These are phyloP conservation scores for Wickerhamiella alocasiicola DNA, from an alignment of 805 yeast genomes.

Conservation along the genomic window DNA sequence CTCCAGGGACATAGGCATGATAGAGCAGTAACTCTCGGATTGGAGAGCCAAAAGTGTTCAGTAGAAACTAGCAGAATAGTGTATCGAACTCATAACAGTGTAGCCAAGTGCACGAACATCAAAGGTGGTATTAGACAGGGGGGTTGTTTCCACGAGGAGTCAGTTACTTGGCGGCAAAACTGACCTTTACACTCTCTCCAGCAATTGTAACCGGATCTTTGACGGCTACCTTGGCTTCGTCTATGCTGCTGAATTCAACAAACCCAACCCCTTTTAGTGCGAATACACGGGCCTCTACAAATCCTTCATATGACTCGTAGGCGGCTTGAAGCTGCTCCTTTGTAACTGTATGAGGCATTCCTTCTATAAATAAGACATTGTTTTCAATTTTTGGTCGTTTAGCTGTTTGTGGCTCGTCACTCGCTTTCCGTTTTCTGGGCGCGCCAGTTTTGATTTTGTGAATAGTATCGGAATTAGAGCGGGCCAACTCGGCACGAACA, in stretches of 20 bases:
- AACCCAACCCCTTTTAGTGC: conserved; percentile 60
- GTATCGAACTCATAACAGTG: too few relatives aligned
- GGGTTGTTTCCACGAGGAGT: too few relatives aligned
- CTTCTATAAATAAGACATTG: conserved; percentile 53
- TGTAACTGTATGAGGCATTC: conserved; percentile 37
- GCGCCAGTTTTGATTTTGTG: neutral
- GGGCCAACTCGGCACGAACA: conserved; percentile 30
- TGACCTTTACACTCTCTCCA: conserved; percentile 11
- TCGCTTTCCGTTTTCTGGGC: neutral
- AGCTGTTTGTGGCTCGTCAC: conserved; percentile 8
- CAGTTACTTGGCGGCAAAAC: conserved; percentile 18
- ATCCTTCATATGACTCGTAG: conserved; percentile 47
- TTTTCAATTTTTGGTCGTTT: conserved; percentile 24
- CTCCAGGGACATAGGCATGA: too few relatives aligned
- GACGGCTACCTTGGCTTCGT: conserved; percentile 15
- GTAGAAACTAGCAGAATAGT: too few relatives aligned
- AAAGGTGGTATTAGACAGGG: too few relatives aligned
- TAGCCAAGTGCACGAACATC: too few relatives aligned
- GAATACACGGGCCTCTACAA: conserved; percentile 54
- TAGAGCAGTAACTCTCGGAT: too few relatives aligned
- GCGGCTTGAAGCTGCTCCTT: conserved; percentile 32
- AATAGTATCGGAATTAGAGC: conserved; percentile 8
- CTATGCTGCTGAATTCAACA: conserved; percentile 46
- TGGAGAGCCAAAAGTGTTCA: too few relatives aligned
- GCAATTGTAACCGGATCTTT: neutral